Base-by-base conservation (phyloP, 345 rosid genomes). In the Hibiscus tridactylites region DNA sequence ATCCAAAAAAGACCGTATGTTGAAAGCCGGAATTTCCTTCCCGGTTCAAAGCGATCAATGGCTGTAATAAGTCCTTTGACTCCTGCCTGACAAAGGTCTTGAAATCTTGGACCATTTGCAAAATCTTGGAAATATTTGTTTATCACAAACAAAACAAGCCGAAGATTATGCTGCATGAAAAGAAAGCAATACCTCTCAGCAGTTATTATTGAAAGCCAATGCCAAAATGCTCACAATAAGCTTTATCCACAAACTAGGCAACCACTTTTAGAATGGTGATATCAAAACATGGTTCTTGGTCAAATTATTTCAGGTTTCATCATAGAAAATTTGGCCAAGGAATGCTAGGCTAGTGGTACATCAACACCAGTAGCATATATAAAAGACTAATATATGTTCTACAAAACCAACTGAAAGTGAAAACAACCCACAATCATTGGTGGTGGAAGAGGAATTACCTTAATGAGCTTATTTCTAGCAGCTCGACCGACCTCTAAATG, bases 1-100 rank as follows among this genome's bases (percentile, higher is more conserved):
- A 95, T 92, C 99, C 99, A 95, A 79, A 92, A 91, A 52, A 95
- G 85, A 31, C 93, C 75, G 58, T 95, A 95, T 0, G 99, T 95
- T 0, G 99, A 95, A 44, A 95, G 93, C 69, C 84, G 90, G 52
- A 86, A 81, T 75, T 71, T 90, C 83, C 89, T 90, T 44, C 83
- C 83, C 4, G 90, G 92, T 78, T 95, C 97, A 74, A 95, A 95
- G 7, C 99, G 93, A 67, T 95, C 99, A n/a, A 95, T 86, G 6
- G 97, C 93, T 33, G 86, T 88, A 31, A 95, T 90, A 26, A 92
- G 97, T 39, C 99, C 99, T 79, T 72, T 89, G 61, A 87, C 88
- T 61, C 99, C 99, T 9, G 97, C 97, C 82, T 95, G 99, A 81
- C 99, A 95, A 73, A 95, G 88, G 81, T 95, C 99, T 81, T 90